phyloP scores from a whole-genome alignment of 164 flowering plant species.

The Sedum album region DNA sequence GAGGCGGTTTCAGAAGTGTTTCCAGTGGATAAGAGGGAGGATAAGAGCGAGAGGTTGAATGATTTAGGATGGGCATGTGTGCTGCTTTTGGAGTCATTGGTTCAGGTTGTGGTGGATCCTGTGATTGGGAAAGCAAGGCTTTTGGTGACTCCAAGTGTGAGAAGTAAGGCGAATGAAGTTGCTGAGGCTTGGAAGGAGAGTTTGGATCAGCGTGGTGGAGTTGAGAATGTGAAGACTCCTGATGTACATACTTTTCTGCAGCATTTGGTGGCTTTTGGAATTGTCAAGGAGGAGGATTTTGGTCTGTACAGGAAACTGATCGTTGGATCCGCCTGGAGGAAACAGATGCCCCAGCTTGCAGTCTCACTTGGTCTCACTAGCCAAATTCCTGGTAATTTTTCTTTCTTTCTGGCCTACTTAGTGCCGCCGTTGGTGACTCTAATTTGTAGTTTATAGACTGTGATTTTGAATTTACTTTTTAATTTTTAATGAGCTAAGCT shows the following conservation, averaged over 20 bases:
- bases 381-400: slow-evolving; percentile 72
- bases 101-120: slow-evolving; percentile 82
- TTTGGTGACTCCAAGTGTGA: slow-evolving; percentile 75
- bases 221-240: slow-evolving; percentile 89
- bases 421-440: neutral
- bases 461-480: neutral
- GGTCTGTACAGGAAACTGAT: slow-evolving; percentile 73
- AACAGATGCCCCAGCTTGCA: slow-evolving; percentile 98
- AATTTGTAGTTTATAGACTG: neutral
- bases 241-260: slow-evolving; percentile 93
- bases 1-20: slow-evolving; percentile 87
- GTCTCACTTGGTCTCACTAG: slow-evolving; percentile 78
- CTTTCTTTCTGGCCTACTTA: neutral
- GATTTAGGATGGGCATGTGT: slow-evolving; percentile 99
- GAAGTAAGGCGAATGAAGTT: slow-evolving; percentile 56
- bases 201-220: slow-evolving; percentile 82
- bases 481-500: neutral
- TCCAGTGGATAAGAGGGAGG: slow-evolving; percentile 69
- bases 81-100: slow-evolving; percentile 64
- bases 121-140: slow-evolving; percentile 67
- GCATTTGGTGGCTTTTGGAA: slow-evolving; percentile 84
- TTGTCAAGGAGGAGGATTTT: slow-evolving; percentile 67
- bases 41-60: slow-evolving; percentile 29
- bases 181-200: slow-evolving; percentile 85
- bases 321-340: slow-evolving; percentile 88